phyloP scores from a whole-genome alignment of 2,329 filamentous ascomycete species.

The Sordariomycetes sp. region DNA sequence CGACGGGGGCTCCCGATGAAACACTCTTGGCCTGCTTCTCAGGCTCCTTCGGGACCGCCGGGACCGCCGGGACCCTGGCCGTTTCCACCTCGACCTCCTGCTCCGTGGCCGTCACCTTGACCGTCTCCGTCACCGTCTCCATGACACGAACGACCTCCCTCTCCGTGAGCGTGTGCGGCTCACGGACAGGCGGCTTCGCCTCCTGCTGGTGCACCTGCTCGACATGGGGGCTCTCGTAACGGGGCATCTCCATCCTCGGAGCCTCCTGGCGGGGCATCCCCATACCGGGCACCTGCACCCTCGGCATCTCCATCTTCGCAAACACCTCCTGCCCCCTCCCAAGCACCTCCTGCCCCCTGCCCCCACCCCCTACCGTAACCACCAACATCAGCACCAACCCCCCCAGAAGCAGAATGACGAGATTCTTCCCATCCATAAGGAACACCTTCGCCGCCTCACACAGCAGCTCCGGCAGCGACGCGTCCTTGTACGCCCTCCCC shows the following conservation, averaged over 20 bases:
- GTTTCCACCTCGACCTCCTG: conserved; percentile 14
- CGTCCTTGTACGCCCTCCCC: conserved; percentile 19
- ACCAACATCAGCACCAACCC: conserved; percentile 30
- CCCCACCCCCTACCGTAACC: conserved; percentile 25
- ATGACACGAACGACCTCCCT: conserved; percentile 18
- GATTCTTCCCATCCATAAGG: conserved; percentile 44
- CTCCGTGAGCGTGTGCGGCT: conserved; percentile 12
- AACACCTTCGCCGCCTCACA: conserved; percentile 38
- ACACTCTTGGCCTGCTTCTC: not conserved
- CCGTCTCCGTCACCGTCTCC: conserved; percentile 18
- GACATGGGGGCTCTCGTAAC: not conserved
- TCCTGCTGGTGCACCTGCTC: not conserved
- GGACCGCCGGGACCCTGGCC: not conserved
- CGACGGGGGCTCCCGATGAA: not conserved
- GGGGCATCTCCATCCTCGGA: not conserved
- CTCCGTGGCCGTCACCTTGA: conserved; percentile 12
- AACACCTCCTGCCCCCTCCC: not conserved
- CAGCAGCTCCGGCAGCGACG: conserved; percentile 39
- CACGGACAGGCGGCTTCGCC: not conserved
- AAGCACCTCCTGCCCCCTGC: not conserved
- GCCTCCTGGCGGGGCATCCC: not conserved
- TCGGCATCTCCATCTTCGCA: no score
- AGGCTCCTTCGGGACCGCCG: not conserved
- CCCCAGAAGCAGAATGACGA: conserved; percentile 40
- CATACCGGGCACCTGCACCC: no score